phyloP scores from a whole-genome alignment of 352 stramenopile species.

The Pythium sukuiense region DNA sequence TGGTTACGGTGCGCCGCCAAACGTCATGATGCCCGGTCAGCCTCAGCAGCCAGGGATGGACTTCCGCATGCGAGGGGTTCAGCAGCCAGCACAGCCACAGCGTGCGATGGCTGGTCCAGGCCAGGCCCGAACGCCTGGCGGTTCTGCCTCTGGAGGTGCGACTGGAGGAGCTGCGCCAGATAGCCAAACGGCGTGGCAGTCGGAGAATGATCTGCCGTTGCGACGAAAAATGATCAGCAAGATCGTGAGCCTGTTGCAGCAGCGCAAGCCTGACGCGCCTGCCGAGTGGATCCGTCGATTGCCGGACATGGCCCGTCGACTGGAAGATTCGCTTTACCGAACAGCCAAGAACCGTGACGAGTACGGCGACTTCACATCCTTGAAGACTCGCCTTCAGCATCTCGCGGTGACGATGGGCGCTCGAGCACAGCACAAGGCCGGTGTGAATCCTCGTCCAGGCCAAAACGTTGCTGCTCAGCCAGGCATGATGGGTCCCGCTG shows the following conservation, averaged over 20 bases:
- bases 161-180: conserved; percentile 24
- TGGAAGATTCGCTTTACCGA: conserved; percentile 97
- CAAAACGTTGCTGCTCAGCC: conserved; percentile 32
- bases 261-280: conserved; percentile 96
- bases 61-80: conserved; percentile 42
- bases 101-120: conserved; percentile 35
- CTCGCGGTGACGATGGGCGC: conserved; percentile 92
- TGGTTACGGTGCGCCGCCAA: conserved; percentile 52
- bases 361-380: conserved; percentile 95
- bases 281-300: conserved; percentile 97
- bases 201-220: conserved; percentile 82
- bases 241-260: conserved; percentile 96
- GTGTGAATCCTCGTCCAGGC: conserved; percentile 43
- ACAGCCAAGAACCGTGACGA: conserved; percentile 92
- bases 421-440: conserved; percentile 76
- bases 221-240: conserved; percentile 90
- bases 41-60: conserved; percentile 39
- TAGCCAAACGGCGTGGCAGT: conserved; percentile 79
- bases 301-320: conserved; percentile 96
- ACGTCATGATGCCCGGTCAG: conserved; percentile 68
- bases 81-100: conserved; percentile 32
- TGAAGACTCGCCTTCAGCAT: conserved; percentile 97
- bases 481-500: conserved; percentile 42
- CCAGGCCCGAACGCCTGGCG: conserved; percentile 45
- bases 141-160: conserved; percentile 33